phyloP scores from a whole-genome alignment of 2,329 filamentous ascomycete genomes.

The Fusarium robinianum region DNA sequence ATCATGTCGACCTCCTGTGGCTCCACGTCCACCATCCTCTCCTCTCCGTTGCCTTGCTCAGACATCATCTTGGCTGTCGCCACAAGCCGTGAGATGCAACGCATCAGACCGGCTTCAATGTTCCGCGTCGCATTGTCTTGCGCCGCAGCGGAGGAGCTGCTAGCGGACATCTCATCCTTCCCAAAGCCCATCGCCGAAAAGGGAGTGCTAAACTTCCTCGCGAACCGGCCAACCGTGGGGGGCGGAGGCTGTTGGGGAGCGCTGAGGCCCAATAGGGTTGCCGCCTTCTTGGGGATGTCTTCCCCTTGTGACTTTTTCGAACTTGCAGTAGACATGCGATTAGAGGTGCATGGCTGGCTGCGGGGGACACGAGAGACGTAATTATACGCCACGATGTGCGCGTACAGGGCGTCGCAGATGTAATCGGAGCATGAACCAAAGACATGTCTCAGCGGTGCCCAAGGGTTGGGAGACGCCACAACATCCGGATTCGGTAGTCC shows the following conservation, averaged over 20 bases:
- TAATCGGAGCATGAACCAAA: conserved; percentile 58
- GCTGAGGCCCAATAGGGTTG: conserved; percentile 54
- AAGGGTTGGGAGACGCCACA: conserved; percentile 40
- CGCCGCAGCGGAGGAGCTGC: conserved; percentile 18
- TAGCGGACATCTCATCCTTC: conserved; percentile 35
- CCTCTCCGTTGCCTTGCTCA: conserved; percentile 37
- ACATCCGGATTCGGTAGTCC: conserved; percentile 21
- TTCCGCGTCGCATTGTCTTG: conserved; percentile 47
- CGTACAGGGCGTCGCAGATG: conserved; percentile 63
- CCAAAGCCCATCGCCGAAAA: conserved; percentile 33
- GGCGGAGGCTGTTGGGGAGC: conserved; percentile 26
- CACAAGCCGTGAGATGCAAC: conserved; percentile 57
- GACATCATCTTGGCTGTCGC: conserved; percentile 51
- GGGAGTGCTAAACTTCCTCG: conserved; percentile 35
- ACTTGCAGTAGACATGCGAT: conserved; percentile 17
- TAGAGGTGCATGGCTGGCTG: conserved; percentile 23
- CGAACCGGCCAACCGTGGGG: conserved; percentile 28
- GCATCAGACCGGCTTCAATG: conserved; percentile 54
- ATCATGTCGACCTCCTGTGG: conserved; percentile 43
- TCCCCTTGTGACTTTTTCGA: conserved; percentile 36
- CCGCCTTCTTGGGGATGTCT: conserved; percentile 57
- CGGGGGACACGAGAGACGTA: conserved; percentile 51
- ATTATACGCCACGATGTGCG: conserved; percentile 63
- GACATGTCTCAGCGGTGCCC: conserved; percentile 54
- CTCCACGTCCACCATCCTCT: conserved; percentile 39